Conservation (phyloP, 768 basidiomycete genomes). For the Xerocomellus amylosporus region DNA sequence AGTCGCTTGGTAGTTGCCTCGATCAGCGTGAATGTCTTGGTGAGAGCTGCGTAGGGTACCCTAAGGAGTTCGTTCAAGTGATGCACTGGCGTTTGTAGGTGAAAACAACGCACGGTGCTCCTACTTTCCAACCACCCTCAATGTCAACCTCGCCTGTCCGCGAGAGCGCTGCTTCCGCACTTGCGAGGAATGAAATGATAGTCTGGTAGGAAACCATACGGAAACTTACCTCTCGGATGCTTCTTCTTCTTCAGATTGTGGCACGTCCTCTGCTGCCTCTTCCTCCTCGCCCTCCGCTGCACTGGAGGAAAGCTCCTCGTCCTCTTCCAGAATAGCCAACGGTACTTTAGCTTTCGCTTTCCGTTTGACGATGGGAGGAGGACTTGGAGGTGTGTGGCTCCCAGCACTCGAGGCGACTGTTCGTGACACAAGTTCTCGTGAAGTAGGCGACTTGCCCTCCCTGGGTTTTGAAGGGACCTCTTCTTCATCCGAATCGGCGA, state of each 20-base stretch:
- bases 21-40: conserved; percentile 84
- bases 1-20: conserved; percentile 94
- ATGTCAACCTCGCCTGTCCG: conserved; percentile 70
- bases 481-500: conserved; percentile 56
- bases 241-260: conserved; percentile 44
- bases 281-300: conserved; percentile 43
- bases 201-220: not conserved
- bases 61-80: conserved; percentile 38
- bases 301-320: conserved; percentile 32
- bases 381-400: not conserved
- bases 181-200: conserved; percentile 23
- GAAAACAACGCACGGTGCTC: conserved; percentile 65
- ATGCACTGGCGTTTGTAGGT: not conserved
- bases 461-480: not conserved
- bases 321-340: conserved; percentile 25
- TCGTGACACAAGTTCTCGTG: not conserved
- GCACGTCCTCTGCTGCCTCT: conserved; percentile 37
- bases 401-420: not conserved
- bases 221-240: conserved; percentile 62
- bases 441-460: not conserved
- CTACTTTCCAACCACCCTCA: conserved; percentile 78
- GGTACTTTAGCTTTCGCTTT: conserved; percentile 22
- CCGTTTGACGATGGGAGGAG: conserved; percentile 5
- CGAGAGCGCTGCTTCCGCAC: conserved; percentile 67
- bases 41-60: conserved; percentile 91